Conservation (phyloP, 192 early-diverging fungal species). For the Coemansia asiatica region DNA sequence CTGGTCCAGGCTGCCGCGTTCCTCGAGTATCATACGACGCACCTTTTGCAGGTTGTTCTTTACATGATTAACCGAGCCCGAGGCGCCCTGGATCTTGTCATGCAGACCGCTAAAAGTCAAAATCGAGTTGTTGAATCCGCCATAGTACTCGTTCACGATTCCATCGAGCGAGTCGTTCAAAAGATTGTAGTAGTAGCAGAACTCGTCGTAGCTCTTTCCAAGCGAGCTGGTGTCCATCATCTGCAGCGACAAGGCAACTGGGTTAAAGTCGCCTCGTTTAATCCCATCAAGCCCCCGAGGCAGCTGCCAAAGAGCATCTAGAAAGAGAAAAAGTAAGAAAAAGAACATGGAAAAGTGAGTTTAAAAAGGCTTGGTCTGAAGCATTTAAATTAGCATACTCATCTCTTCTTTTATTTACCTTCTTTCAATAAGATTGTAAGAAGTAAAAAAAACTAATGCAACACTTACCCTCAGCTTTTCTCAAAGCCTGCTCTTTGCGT, state of each 20-base stretch:
- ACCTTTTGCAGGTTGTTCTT: conserved; percentile 65
- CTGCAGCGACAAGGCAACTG: conserved; percentile 67
- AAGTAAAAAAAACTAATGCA: neutral
- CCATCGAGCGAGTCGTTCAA: conserved; percentile 68
- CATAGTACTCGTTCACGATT: conserved; percentile 78
- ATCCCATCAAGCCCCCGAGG: conserved; percentile 48
- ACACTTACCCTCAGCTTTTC: conserved; percentile 47
- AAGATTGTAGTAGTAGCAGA: conserved; percentile 57
- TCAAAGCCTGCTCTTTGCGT: conserved; percentile 50
- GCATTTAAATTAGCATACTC: neutral
- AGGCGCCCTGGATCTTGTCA: conserved; percentile 67
- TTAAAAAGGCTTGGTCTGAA: too few species aligned
- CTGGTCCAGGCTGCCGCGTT: conserved; percentile 66
- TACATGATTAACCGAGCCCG: conserved; percentile 63
- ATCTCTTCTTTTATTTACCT: too few species aligned
- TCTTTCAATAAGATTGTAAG: too few species aligned
- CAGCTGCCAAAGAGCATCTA: conserved; percentile 54
- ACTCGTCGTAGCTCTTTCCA: conserved; percentile 66
- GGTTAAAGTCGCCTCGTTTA: conserved; percentile 63
- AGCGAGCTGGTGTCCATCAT: conserved; percentile 75
- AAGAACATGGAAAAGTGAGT: too few species aligned
- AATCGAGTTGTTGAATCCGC: conserved; percentile 80
- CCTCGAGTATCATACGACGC: conserved; percentile 62
- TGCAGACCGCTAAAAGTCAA: conserved; percentile 77
- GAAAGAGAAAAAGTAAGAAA: neutral